Base-by-base conservation (phyloP, 1,284 basidiomycete species). In the Papiliotrema nemorosa region DNA sequence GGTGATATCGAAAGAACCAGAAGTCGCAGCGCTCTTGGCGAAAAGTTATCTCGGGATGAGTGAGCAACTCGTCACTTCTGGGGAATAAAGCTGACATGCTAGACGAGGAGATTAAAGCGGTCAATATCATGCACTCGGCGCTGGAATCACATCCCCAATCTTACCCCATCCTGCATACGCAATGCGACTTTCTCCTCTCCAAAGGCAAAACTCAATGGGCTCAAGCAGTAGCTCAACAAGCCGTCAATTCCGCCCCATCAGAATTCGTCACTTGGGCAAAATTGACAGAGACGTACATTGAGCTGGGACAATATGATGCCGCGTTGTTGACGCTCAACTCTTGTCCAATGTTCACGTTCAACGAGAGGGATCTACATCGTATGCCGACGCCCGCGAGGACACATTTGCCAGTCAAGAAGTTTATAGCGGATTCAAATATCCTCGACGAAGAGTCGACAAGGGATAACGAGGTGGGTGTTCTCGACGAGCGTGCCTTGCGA, bases 231-330 rank as follows among this genome's bases (percentile, higher is more conserved):
- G 94, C 94, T 0, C 83, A 84, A 57, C 87, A 97, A 72, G 96
- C 94, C 0, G 94, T 98, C 69, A 97, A 97, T 64, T 94, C 91
- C 60, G 93, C 94, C 0, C 94, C 94, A 4, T 91, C 88, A 76
- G 96, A 98, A 74, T 98, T 97, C 62, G 86, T 96, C 25, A 97
- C 93, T 0, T 98, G 94, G 94, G 92, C 97, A 63, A 98, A 97
- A 76, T 77, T 97, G 54, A 93, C 94, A 0, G 90, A 97, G 60
- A 79, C 93, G 54, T 96, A 94, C 70, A 93, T 97, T 48, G 91
- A 96, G 54, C 76, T 90, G 44, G 85, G 84, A 13, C 84, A 92
- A 69, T 97, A 83, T 72, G 89, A 96, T 66, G 85, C 85, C 50
- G 66, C 94, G 0, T 78, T 98, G 13, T 80, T 97, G 35, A 97